Base-by-base conservation (phyloP, 2,329 filamentous ascomycete genomes). In the Escovopsis sp. region DNA sequence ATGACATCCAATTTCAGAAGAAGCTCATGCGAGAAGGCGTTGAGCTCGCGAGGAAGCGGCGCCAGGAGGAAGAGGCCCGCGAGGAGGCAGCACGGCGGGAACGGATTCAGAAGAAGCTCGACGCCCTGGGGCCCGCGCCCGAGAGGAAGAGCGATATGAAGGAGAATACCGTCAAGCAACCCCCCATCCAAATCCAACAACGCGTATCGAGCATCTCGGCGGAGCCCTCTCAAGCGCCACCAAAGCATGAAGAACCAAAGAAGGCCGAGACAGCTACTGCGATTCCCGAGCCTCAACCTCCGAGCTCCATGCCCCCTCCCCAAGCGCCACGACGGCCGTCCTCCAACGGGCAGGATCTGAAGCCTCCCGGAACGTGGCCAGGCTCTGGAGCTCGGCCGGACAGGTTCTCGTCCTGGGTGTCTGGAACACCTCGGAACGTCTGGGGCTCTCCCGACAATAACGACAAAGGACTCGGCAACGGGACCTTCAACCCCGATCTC, bases 381-480 rank as follows among this genome's bases (percentile, higher is more conserved):
- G 58, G 55, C 7, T 49, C 57, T 15, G 56, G 55, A 14, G 50
- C 65, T 8, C 64, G 66, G 37, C 48, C 66, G 20, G 72, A 76
- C 15, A 64, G 69, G 37, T 68, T 67, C 40, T 56, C 67, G 10
- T 60, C 67, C 1, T 79, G 76, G 74, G 62, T 62, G 25, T 53
- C 62, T 25, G 55, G 56, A 15, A 55, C 61, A 32, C 57, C 67
- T 11, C 67, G 71, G 38, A 84, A 81, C 53, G 79, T 87, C 14
- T 88, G 83, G 83, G 82, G 78, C 14, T 76, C 81, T 35, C 79
- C 78, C n/a, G 75, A 76, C 42, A 79, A 74, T 50, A 79, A 74
- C 50, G 78, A 84, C 49, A 72, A 78, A 41, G 78, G 75, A 10
- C 75, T 88, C 15, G 83, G 83, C 4, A 88, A 88, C 56, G 83